Base-by-base conservation (phyloP, 805 yeast genomes). In the Kuraishia borneana region DNA sequence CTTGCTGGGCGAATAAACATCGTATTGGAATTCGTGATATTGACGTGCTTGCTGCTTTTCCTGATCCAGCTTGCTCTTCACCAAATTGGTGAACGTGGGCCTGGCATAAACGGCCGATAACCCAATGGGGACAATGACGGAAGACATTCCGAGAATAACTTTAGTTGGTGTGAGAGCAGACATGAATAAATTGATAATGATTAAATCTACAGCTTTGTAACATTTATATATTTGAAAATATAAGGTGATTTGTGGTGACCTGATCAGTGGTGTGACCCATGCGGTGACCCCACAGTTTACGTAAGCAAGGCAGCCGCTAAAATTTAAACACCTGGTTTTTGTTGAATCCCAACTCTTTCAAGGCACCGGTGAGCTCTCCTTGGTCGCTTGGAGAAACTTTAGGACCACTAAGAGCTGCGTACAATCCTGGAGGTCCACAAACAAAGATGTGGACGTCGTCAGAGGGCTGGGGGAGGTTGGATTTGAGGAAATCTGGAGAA, bases 361-460 rank as follows among this genome's bases (percentile, higher is more conserved):
- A 74, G 34, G 78, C 75, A 53, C 98, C 98, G 20, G 78, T 65
- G 38, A 92, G 72, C 61, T 83, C 95, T 61, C 98, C 98, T 69
- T 92, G 98, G 54, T 88, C 96, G 36, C 77, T 49, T 47, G 95
- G 94, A 34, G 92, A 76, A 31, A 62, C 68, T 73, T 89, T 89
- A 47, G 60, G 57, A 53, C 98, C 98, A 19, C 95, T 83, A 45
- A 87, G 51, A 38, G 95, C 87, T 36, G 80, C 68, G 77, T 83
- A 83, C 56, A 92, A 69, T 28, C 83, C 82, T 51, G 95, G 94
- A 39, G 98, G 98, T 37, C 98, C 98, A 61, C 98, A 92, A 37
- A 89, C 82, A 48, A 83, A 89, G 38, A 88, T 71, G 53, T 79
- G 81, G 48, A 72, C 65, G 38, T 74, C 81, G 33, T 61, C 67